A percentile compares a stretch with the other conserved stretches of the same genome.
Conservation (phyloP, 257 asterid genomes). For the Capsicum pubescens region DNA sequence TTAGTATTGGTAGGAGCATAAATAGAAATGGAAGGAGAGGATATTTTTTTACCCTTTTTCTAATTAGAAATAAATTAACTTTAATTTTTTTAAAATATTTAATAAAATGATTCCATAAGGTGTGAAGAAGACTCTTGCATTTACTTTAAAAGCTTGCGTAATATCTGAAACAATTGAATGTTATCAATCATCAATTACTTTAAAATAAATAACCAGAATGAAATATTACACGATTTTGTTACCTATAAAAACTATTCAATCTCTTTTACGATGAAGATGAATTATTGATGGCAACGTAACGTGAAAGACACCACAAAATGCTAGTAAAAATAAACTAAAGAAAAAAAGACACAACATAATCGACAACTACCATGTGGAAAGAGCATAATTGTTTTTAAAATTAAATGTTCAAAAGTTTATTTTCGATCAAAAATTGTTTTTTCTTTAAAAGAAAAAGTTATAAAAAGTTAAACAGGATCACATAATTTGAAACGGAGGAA, state of each 20-base stretch:
- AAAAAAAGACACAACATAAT: neutral
- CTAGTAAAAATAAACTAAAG: no score
- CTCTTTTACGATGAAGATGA: neutral
- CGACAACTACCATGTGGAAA: neutral
- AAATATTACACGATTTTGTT: neutral
- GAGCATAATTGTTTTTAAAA: neutral
- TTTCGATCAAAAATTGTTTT: no score
- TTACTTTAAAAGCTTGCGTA: neutral
- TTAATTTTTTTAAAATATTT: no score
- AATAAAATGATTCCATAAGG: no score
- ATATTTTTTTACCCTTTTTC: no score
- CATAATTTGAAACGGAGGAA: no score
- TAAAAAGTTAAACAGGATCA: no score
- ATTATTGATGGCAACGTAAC: neutral
- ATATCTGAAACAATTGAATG: neutral
- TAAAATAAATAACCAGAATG: neutral
- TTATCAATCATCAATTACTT: neutral
- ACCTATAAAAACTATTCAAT: neutral
- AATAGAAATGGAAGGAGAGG: no score
- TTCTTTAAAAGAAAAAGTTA: no score
- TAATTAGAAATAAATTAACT: no score
- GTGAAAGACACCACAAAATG: neutral
- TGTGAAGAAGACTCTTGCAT: no score
- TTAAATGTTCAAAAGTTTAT: neutral
- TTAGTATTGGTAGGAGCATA: no score